Base-by-base conservation (phyloP, 2,329 filamentous ascomycete genomes). In the Aspergillus niger region DNA sequence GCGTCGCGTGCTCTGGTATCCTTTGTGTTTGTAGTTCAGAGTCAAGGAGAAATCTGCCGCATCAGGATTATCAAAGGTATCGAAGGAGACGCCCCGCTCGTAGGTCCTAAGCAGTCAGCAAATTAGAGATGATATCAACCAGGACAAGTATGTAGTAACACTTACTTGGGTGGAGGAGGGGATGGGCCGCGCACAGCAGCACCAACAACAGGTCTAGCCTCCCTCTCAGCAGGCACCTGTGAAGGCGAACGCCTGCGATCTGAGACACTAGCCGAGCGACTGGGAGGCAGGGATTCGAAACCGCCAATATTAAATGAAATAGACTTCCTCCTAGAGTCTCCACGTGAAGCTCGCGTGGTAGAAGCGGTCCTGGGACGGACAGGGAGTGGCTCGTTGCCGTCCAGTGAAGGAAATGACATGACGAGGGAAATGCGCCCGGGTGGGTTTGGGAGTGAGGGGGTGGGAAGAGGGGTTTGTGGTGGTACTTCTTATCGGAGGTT, bases 21-120 rank as follows among this genome's bases (percentile, higher is more conserved):
- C 91, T 67, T 89, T 89, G 76, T 97, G 93, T 71, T 92, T 91
- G 67, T 90, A 86, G 70, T 92, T 92, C 61, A 97, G 81, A 0
- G 92, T 96, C 67, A 97, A 85, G 5, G 91, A 91, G 72, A 88
- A 88, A 67, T 89, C 86, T 41, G 85, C 83, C 5, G 88, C 86
- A 71, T 87, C 85, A 64, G 85, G 85, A 58, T 86, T 86, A 63
- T 85, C 81, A 70, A 91, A 91, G 1, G 89, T 91, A 73, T 91
- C 87, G 72, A 91, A 91, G n/a, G 86, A 88, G 36, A 91, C 88
- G 65, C 87, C 87, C 47, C 84, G 81, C 59, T 87, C 82, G 73
- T 90, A 91, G 58, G 85, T 85, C 58, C 86, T 86, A 55, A 47
- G 2, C 38, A 22, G 47, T 1, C 32, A n/a, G 13, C 4, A 2